These are phyloP conservation scores for Huntiella omanensis DNA, from an alignment of 2,329 filamentous ascomycete species.

Conservation along the genomic window DNA sequence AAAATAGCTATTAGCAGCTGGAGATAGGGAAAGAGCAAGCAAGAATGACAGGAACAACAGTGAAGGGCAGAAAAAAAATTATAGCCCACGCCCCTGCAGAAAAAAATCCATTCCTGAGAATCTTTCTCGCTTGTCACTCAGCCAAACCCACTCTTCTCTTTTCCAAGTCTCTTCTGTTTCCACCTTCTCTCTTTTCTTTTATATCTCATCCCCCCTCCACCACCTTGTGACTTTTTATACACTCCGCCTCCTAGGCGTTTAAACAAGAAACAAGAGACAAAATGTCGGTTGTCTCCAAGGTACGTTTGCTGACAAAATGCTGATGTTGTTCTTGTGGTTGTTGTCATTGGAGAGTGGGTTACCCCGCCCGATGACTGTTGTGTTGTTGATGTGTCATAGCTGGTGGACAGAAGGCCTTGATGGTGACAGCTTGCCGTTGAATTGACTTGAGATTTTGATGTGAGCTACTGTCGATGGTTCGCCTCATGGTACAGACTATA, in stretches of 20 bases:
- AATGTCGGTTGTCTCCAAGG: slow-evolving; percentile 45
- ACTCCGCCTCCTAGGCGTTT: slow-evolving; percentile 12
- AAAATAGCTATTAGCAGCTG: neutral
- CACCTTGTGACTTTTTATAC: slow-evolving; percentile 12
- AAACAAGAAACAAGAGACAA: slow-evolving; percentile 26
- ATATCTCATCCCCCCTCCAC: slow-evolving; percentile 10
- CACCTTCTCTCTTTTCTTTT: slow-evolving; percentile 10
- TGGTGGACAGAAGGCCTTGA: no score
- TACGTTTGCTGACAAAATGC: slow-evolving; percentile 19
- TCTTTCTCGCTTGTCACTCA: slow-evolving; percentile 6
- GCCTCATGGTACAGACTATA: no score
- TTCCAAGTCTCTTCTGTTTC: slow-evolving; percentile 11
- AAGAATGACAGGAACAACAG: neutral
- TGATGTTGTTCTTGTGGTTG: slow-evolving; percentile 1
- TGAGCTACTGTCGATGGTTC: no score
- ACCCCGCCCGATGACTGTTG: no score
- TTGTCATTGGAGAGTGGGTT: neutral
- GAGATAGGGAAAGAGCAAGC: neutral
- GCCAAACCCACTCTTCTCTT: slow-evolving; percentile 8
- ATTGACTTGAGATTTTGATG: no score
- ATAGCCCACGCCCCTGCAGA: slow-evolving; percentile 9
- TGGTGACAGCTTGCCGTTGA: no score
- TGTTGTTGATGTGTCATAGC: no score
- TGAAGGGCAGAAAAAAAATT: slow-evolving; percentile 3
- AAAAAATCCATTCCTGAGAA: slow-evolving; percentile 8